Evolutionary conservation across 2,329 filamentous ascomycete species (phyloP).

Genomic region (Ceratocystis eucalypticola): DNA sequence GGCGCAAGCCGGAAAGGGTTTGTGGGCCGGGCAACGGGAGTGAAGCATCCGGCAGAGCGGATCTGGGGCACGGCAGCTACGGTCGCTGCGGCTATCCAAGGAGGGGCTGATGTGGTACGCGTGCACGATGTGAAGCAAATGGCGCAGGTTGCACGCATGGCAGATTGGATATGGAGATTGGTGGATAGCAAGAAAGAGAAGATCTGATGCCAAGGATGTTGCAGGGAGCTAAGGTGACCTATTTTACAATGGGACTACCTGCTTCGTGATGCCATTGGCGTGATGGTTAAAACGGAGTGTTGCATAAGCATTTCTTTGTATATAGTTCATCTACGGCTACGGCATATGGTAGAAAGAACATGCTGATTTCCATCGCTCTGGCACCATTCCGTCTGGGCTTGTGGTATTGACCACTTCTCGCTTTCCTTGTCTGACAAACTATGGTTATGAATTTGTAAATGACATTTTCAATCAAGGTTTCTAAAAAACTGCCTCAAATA

Average conservation of each 20-base stretch:
- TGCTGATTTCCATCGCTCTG: no score
- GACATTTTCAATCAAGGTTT: no score
- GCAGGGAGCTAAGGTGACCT: background rate
- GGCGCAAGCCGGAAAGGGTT: constrained; percentile 85
- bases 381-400: no score
- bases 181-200: constrained; percentile 22
- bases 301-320: background rate
- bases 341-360: no score
- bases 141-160: constrained; percentile 69
- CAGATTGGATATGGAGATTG: constrained; percentile 76
- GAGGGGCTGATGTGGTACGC: constrained; percentile 80
- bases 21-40: constrained; percentile 68
- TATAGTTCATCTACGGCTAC: no score
- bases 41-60: constrained; percentile 54
- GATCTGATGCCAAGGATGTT: background rate
- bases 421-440: no score
- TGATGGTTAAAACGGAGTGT: no score
- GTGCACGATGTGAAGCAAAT: constrained; percentile 88
- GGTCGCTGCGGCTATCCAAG: constrained; percentile 70
- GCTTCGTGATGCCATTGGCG: no score
- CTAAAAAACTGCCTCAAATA: no score
- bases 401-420: no score
- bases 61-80: constrained; percentile 79
- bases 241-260: no score
- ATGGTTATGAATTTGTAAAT: no score